A percentile compares a stretch with the other conserved stretches of the same genome.
Conservation (phyloP, 2,329 filamentous ascomycete genomes). For the Phaeophleospora eucalypticola region DNA sequence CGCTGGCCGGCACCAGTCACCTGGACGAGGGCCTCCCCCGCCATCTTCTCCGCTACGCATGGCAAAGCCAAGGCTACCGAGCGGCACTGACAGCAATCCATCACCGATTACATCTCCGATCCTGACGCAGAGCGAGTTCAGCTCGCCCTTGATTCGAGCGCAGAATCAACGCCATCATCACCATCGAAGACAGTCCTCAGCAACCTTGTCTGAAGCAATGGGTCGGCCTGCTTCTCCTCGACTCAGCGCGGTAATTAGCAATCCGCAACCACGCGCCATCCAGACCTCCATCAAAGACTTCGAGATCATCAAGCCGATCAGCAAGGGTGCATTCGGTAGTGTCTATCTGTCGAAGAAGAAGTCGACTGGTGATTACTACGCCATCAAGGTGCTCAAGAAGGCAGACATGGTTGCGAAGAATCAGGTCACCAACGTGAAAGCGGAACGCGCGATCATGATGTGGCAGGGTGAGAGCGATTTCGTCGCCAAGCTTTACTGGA, state of each 20-base stretch:
- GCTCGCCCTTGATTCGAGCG: conserved; percentile 62
- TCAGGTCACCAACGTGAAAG: conserved; percentile 98
- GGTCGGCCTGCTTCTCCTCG: conserved; percentile 74
- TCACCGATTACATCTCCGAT: conserved; percentile 91
- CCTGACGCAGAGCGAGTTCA: conserved; percentile 75
- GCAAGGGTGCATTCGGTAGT: conserved; percentile 96
- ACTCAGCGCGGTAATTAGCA: conserved; percentile 67
- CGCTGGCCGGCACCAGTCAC: conserved; percentile 83
- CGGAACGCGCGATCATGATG: conserved; percentile 99
- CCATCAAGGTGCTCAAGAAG: conserved; percentile 97
- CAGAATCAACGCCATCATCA: conserved; percentile 53
- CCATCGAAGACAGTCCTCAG: conserved; percentile 87
- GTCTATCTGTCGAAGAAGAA: conserved; percentile 99
- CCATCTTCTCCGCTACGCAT: conserved; percentile 77
- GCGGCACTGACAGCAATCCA: conserved; percentile 60
- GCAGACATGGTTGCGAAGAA: conserved; percentile 99
- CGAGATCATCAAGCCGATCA: conserved; percentile 98
- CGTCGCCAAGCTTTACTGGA: conserved; percentile 98
- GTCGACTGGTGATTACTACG: conserved; percentile 95
- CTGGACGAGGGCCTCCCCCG: conserved; percentile 66
- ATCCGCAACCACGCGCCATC: conserved; percentile 80
- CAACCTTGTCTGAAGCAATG: conserved; percentile 66
- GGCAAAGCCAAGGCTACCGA: conserved; percentile 69
- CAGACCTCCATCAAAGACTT: conserved; percentile 98
- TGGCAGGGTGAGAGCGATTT: conserved; percentile 99